Conservation (phyloP, 805 yeast species). For the Candida piceae region DNA sequence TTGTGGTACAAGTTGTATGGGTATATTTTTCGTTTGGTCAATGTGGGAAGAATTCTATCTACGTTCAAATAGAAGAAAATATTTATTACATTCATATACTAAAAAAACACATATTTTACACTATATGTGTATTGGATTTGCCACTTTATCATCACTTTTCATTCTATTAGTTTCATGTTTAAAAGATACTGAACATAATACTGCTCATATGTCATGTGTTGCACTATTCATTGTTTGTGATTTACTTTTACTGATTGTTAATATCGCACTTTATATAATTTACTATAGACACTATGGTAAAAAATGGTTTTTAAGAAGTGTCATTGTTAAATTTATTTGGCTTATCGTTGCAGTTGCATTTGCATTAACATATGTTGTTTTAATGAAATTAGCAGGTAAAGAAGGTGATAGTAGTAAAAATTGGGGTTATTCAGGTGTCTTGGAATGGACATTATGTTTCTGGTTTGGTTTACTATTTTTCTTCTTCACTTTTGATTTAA, state of each 20-base stretch:
- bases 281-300: constrained; percentile 21
- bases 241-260: constrained; percentile 46
- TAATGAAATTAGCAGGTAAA: constrained; percentile 15
- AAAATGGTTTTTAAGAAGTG: constrained; percentile 37
- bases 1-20: constrained; percentile 71
- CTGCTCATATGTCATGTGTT: constrained; percentile 64
- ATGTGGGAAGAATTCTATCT: constrained; percentile 58
- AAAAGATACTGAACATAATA: constrained; percentile 53
- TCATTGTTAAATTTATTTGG: constrained; percentile 59
- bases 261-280: constrained; percentile 39
- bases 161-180: constrained; percentile 70
- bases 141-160: constrained; percentile 51
- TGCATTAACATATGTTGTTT: constrained; percentile 62
- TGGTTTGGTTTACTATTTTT: constrained; percentile 71
- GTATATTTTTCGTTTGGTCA: constrained; percentile 63
- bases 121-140: constrained; percentile 17
- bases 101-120: constrained; percentile 19
- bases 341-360: constrained; percentile 55
- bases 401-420: constrained; percentile 27
- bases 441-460: constrained; percentile 87
- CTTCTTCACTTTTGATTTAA: constrained; percentile 62
- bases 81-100: constrained; percentile 43
- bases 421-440: constrained; percentile 51
- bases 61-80: constrained; percentile 44
- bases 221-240: constrained; percentile 64